Percentiles rank a stretch among this genome's conserved stretches.
These are phyloP conservation scores for Rhizopogon vulgaris DNA, from an alignment of 768 basidiomycete genomes.

Conservation along the genomic window DNA sequence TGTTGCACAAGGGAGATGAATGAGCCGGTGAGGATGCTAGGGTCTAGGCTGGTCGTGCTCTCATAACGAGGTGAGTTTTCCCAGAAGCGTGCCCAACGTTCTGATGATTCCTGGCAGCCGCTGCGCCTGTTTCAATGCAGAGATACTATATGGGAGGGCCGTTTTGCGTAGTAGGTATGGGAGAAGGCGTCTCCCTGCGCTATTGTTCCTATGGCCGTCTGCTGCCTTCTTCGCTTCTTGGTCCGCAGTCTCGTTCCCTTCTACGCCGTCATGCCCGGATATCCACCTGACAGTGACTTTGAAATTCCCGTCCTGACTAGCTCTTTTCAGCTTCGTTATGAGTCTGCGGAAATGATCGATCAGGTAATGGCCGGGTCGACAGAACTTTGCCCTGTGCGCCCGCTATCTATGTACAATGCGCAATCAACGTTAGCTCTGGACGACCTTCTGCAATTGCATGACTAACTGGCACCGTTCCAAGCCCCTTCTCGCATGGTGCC, in stretches of 20 bases:
- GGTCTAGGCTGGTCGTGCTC: not conserved
- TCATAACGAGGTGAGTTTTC: not conserved
- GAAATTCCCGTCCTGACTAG: not conserved
- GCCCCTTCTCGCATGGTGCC: too few relatives aligned
- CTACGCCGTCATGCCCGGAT: conserved; percentile 11
- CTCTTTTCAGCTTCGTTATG: not conserved
- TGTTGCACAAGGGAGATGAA: not conserved
- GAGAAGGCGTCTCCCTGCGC: not conserved
- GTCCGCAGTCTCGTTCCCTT: conserved; percentile 18
- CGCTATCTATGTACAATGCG: too few relatives aligned
- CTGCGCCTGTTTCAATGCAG: conserved; percentile 3
- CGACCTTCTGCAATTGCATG: too few relatives aligned
- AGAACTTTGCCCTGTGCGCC: too few relatives aligned
- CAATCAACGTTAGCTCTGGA: too few relatives aligned
- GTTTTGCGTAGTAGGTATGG: not conserved
- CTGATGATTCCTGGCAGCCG: not conserved
- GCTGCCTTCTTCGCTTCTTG: conserved; percentile 16
- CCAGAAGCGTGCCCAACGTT: not conserved
- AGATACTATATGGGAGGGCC: not conserved
- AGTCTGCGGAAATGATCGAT: not conserved
- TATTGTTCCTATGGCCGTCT: not conserved
- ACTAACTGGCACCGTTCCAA: too few relatives aligned
- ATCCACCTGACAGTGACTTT: conserved; percentile 5
- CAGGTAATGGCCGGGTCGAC: conserved; percentile 1
- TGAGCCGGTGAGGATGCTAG: not conserved